Conservation (phyloP, 1,284 basidiomycete genomes). For the Mycena citricolor region DNA sequence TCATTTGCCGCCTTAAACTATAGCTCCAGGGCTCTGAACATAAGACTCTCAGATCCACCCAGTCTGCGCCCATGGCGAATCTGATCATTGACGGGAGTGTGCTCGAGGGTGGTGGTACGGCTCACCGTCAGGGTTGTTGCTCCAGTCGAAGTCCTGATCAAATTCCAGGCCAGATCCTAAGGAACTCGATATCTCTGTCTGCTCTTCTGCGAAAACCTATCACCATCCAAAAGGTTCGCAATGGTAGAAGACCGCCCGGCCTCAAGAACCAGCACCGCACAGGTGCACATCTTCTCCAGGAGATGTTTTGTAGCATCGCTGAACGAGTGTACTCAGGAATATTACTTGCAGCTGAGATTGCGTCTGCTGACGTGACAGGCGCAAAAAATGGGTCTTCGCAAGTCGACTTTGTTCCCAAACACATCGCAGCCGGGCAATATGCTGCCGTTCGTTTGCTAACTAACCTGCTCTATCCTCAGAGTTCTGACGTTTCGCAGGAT, state of each 20-base stretch:
- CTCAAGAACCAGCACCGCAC: conserved; percentile 68
- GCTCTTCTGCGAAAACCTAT: conserved; percentile 58
- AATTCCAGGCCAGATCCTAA: conserved; percentile 60
- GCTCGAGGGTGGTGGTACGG: conserved; percentile 58
- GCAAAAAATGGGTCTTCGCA: conserved; percentile 48
- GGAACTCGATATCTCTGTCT: conserved; percentile 63
- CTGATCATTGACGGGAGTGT: conserved; percentile 43
- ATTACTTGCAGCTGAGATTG: conserved; percentile 58
- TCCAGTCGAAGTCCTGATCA: not conserved
- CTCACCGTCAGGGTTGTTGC: not conserved
- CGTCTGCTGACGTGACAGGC: conserved; percentile 50
- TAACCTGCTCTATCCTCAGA: not conserved
- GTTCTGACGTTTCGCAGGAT: conserved; percentile 33
- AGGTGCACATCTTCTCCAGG: conserved; percentile 39
- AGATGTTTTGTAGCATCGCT: not conserved
- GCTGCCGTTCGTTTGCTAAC: conserved; percentile 37
- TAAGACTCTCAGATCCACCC: too few species aligned
- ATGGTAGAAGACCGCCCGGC: conserved; percentile 54
- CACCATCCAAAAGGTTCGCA: conserved; percentile 58
- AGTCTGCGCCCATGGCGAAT: conserved; percentile 22
- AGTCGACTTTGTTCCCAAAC: conserved; percentile 54
- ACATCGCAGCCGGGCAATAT: conserved; percentile 43
- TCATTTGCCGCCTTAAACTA: too few species aligned
- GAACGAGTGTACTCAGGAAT: conserved; percentile 44
- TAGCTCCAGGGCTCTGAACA: too few species aligned